Evolutionary conservation across 2,329 filamentous ascomycete species (phyloP).

Genomic region (Pseudocercospora macadamiae): DNA sequence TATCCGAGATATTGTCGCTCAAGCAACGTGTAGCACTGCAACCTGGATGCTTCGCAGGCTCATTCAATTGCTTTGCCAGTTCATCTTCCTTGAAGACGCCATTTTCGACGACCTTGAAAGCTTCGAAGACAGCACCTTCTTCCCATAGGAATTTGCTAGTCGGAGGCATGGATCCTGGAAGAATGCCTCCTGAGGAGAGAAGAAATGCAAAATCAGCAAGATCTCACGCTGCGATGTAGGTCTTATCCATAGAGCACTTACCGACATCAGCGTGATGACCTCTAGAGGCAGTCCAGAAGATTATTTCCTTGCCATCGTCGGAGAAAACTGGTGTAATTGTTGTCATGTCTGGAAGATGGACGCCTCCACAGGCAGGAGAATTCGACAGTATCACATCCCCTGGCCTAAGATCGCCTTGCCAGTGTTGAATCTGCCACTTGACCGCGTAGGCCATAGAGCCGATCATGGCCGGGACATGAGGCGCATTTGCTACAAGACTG

Average conservation of each 20-base stretch:
- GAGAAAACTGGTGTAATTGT: constrained; percentile 47
- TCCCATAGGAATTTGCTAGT: constrained; percentile 48
- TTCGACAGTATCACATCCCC: constrained; percentile 48
- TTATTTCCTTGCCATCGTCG: constrained; percentile 32
- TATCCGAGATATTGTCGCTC: constrained; percentile 41
- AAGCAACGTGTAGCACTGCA: constrained; percentile 38
- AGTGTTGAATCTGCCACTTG: constrained; percentile 42
- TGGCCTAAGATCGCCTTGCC: constrained; percentile 37
- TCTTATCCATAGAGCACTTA: too few species aligned
- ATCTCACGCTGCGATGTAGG: too few species aligned
- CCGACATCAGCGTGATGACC: constrained; percentile 47
- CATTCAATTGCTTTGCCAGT: constrained; percentile 49
- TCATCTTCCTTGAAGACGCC: constrained; percentile 42
- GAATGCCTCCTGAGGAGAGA: too few species aligned
- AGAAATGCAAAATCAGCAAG: too few species aligned
- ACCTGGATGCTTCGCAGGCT: constrained; percentile 61
- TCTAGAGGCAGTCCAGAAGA: constrained; percentile 45
- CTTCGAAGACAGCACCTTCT: constrained; percentile 47
- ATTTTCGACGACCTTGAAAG: constrained; percentile 25
- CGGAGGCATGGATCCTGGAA: constrained; percentile 48
- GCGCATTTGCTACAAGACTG: constrained; percentile 46
- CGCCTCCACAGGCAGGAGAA: constrained; percentile 46
- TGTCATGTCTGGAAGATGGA: constrained; percentile 48
- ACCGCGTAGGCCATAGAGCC: constrained; percentile 50
- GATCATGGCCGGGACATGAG: constrained; percentile 48